Base-by-base conservation (phyloP, 2,329 filamentous ascomycete species). In the Cladosporium sp. region DNA sequence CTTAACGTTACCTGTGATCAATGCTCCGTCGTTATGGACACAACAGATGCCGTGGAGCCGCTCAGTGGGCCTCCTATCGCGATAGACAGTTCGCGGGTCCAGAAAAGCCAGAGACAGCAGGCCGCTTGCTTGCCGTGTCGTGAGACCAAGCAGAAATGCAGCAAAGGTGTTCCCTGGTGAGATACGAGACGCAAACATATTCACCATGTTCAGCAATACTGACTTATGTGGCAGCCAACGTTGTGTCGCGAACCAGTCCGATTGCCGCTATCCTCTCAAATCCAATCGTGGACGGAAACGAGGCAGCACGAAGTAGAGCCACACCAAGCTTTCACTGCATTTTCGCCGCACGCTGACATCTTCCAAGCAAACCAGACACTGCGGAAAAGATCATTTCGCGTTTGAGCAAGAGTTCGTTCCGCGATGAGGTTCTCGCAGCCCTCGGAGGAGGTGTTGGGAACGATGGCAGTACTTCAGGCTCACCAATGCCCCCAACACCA, bases 231-330 rank as follows among this genome's bases (percentile, higher is more conserved):
- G 31, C n/a, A 63, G 61, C n/a, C 50, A 63, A 18, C 50, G 61
- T 11, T 63, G 61, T 28, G 4, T 31, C 21, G 18, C 50, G 11
- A 55, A 40, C 3, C 50, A 55, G 14, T 29, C 35, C 3, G 35
- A 56, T 23, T 63, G 61, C 21, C 50, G 33, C 5, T 63, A 63
- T 16, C 61, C 61, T 14, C 26, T 53, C 23, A 63, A 56, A 26
- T 63, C 61, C 2, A 63, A 63, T 46, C 61, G 61, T 18, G 61
- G 61, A 16, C 29, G 61, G 31, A 63, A 63, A 21, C 61, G 61
- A 31, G 61, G 61, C 12, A 63, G 61, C 35, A 63, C 61, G 14
- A 63, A 63, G 61, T 63, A 55, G 12, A 46, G 11, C 11, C 23
- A 6, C 23, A 35, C 26, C 23, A 16, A 52, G 6, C n/a, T 5